These are phyloP conservation scores for Kandelia obovata DNA, from an alignment of 345 rosid species.

Conservation along the genomic window DNA sequence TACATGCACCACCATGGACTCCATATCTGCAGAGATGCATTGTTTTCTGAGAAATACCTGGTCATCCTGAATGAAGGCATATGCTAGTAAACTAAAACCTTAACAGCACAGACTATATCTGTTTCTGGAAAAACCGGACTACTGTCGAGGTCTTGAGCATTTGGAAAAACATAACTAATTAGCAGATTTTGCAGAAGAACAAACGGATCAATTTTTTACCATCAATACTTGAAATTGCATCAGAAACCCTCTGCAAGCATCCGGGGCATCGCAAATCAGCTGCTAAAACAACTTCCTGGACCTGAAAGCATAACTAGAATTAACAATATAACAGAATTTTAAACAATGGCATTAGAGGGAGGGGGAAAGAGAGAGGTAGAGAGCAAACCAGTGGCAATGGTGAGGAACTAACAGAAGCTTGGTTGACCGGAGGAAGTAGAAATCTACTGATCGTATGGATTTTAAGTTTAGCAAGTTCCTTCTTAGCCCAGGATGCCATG, in stretches of 20 bases:
- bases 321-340: background rate
- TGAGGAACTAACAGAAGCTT: background rate
- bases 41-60: too few species aligned
- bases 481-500: constrained; percentile 17
- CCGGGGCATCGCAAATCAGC: constrained; percentile 27
- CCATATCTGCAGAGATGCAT: constrained; percentile 19
- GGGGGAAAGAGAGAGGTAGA: background rate
- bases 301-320: background rate
- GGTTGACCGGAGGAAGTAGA: background rate
- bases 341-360: too few species aligned
- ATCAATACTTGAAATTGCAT: constrained; percentile 27
- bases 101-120: background rate
- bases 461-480: constrained; percentile 7
- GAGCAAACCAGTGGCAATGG: constrained; percentile 3
- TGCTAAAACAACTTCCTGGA: constrained; percentile 27
- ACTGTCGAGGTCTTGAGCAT: background rate
- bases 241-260: constrained; percentile 27
- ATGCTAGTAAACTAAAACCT: background rate
- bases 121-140: background rate
- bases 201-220: constrained; percentile 9
- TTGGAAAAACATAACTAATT: background rate
- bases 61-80: background rate
- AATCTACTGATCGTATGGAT: background rate
- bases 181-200: background rate
- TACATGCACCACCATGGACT: constrained; percentile 21